phyloP scores from a whole-genome alignment of 2,329 filamentous ascomycete genomes.

The Hirsutella rhossiliensis region DNA sequence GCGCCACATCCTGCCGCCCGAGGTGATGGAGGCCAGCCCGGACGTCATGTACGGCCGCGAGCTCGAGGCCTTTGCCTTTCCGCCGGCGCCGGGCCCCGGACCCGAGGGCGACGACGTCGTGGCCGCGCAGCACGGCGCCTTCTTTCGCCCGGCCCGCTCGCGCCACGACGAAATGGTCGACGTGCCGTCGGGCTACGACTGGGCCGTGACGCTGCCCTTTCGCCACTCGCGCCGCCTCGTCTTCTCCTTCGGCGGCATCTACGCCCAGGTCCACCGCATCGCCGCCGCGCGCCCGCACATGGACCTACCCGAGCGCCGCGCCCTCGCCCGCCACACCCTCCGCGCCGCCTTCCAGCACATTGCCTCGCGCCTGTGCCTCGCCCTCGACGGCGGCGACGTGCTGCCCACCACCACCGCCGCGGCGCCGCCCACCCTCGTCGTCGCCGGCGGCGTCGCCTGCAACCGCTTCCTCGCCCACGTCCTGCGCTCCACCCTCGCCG shows the following conservation, averaged over 20 bases:
- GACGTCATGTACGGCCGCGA: slow-evolving; percentile 70
- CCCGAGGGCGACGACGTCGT: slow-evolving; percentile 1
- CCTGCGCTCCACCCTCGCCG: slow-evolving; percentile 42
- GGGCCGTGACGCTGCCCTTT: slow-evolving; percentile 60
- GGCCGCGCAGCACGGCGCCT: slow-evolving; percentile 22
- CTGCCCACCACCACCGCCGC: slow-evolving; percentile 23
- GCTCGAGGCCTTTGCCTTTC: slow-evolving; percentile 72
- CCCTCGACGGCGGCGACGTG: slow-evolving; percentile 31
- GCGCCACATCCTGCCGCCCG: slow-evolving; percentile 57
- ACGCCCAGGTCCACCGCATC: slow-evolving; percentile 39
- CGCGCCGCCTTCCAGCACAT: slow-evolving; percentile 80
- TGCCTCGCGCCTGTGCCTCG: slow-evolving; percentile 59
- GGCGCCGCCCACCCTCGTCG: slow-evolving; percentile 51
- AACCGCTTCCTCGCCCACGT: slow-evolving; percentile 70
- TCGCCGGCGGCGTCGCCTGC: slow-evolving; percentile 83
- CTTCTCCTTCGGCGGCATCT: slow-evolving; percentile 63
- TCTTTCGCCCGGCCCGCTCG: slow-evolving; percentile 45
- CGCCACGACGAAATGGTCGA: slow-evolving; percentile 45
- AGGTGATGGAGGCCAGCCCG: slow-evolving; percentile 37
- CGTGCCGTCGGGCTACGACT: slow-evolving; percentile 31
- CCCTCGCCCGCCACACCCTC: slow-evolving; percentile 64
- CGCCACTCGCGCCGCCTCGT: slow-evolving; percentile 41
- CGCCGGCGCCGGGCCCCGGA: slow-evolving; percentile 13
- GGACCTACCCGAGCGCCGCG: slow-evolving; percentile 46
- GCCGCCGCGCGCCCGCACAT: slow-evolving; percentile 26